Evolutionary conservation across 1,284 basidiomycete genomes (phyloP).

Genomic region (Mycena citricolor): DNA sequence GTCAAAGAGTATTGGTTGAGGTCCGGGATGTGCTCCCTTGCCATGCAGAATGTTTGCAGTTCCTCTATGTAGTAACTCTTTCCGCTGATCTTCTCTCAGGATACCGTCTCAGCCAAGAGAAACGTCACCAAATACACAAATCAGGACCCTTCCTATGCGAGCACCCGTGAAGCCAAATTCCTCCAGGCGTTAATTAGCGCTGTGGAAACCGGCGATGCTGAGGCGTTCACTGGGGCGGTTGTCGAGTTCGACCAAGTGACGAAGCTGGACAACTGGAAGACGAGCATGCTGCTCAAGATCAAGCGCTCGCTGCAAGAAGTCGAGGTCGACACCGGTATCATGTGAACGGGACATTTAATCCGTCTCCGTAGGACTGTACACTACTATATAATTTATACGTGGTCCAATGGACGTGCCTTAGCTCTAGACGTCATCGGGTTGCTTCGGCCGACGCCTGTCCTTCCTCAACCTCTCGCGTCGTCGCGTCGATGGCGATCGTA

Average conservation of each 20-base stretch:
- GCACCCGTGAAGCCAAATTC: slow-evolving; percentile 91
- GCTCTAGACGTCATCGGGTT: too few relatives aligned
- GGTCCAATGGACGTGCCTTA: neutral
- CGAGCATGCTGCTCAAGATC: slow-evolving; percentile 81
- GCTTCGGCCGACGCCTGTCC: neutral
- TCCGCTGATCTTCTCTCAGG: slow-evolving; percentile 47
- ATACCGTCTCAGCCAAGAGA: slow-evolving; percentile 80
- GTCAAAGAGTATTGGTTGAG: slow-evolving; percentile 98
- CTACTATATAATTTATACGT: slow-evolving; percentile 11
- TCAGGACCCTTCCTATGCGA: slow-evolving; percentile 79
- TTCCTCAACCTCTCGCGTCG: slow-evolving; percentile 5
- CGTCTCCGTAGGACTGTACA: slow-evolving; percentile 2
- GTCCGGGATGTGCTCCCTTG: slow-evolving; percentile 86
- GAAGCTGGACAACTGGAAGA: slow-evolving; percentile 96
- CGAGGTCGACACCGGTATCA: slow-evolving; percentile 42
- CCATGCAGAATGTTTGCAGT: slow-evolving; percentile 68
- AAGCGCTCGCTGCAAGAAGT: slow-evolving; percentile 71
- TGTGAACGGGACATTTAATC: slow-evolving; percentile 30
- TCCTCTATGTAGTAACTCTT: slow-evolving; percentile 1
- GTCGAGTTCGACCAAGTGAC: slow-evolving; percentile 86
- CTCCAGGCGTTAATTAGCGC: slow-evolving; percentile 74
- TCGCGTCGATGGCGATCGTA: slow-evolving; percentile 27
- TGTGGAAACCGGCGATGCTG: slow-evolving; percentile 76
- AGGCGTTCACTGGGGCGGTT: slow-evolving; percentile 78
- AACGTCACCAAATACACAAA: slow-evolving; percentile 75